Base-by-base conservation (phyloP, 148 eudicot genomes). In the Rhododendron ovatum region DNA sequence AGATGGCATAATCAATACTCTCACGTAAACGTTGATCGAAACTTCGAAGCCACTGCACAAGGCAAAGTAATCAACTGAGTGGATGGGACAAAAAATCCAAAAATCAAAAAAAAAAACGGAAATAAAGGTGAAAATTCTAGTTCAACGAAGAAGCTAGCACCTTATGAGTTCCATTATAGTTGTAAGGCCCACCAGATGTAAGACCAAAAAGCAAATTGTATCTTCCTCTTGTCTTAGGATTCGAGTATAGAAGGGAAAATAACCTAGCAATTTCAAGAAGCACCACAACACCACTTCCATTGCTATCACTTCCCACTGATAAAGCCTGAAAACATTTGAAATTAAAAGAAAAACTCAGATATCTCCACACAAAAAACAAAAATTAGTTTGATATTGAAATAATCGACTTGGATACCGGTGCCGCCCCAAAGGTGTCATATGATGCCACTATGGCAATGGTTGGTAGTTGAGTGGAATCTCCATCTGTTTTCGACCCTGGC, bases 161-260 rank as follows among this genome's bases (percentile, higher is more conserved):
- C 98, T 94, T 98, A 13, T 95, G 91, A 73, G 99, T 98, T 87
- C 99, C 99, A 86, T 95, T 93, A 90, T 94, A 98, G 91, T 98
- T 98, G 86, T 95, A 98, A 83, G 99, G 99, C 81, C 99, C 99
- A 89, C 96, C 99, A 90, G 99, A 94, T 43, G 99, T 98, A 71
- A 98, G 92, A 67, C 94, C 99, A 91, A 98, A 98, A 86, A 98
- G 98, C 84, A 98, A 87, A 88, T 98, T 98, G 91, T 98, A 98
- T 85, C 94, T 92, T 86, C 98, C 99, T 89, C 98, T 94, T 63
- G 98, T 98, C 89, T 90, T 95, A 69, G 99, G 98, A 87, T 93
- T 94, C 82, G 99, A 95, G 92, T 98, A 98, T 78, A 98, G 85
- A 84, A 87, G 82, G 77, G 99, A 98, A 89, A 95, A 98, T 73